Percentiles rank a stretch among this genome's conserved stretches.
Conservation (phyloP, 2,329 filamentous ascomycete genomes). For the Lasiodiplodia gonubiensis region DNA sequence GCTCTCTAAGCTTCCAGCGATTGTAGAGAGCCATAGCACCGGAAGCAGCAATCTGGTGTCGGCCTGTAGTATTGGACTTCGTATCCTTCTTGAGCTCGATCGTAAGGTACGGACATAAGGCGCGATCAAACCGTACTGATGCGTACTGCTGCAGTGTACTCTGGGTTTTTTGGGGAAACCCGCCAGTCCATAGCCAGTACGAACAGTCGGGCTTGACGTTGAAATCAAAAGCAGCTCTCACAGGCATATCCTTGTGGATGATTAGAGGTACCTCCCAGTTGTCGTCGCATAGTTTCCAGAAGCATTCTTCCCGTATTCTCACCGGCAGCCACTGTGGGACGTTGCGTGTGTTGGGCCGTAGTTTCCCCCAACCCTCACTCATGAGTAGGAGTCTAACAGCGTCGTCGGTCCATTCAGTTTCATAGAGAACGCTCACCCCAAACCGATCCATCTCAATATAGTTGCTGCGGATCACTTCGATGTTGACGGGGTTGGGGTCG, state of each 20-base stretch:
- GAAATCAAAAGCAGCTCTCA: background rate
- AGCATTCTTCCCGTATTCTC: slow-evolving; percentile 8
- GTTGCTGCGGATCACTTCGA: background rate
- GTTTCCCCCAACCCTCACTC: background rate
- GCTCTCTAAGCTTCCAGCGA: background rate
- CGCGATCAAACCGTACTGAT: slow-evolving; percentile 6
- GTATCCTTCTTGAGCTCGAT: slow-evolving; percentile 1
- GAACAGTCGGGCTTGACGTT: slow-evolving; percentile 5
- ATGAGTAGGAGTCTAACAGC: slow-evolving; percentile 9
- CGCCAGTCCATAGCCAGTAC: slow-evolving; percentile 7
- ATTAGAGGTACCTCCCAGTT: background rate
- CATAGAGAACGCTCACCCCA: background rate
- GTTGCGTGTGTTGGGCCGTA: background rate
- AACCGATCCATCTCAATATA: background rate
- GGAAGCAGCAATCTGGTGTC: slow-evolving; percentile 1
- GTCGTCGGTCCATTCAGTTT: background rate
- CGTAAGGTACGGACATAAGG: background rate
- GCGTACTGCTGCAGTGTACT: background rate
- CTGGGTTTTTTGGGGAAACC: background rate
- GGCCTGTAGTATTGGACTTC: background rate
- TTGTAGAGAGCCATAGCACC: background rate
- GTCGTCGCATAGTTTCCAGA: background rate
- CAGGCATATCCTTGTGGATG: background rate
- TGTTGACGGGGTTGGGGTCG: background rate
- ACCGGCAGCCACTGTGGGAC: background rate